Conservation (phyloP, 164 flowering plant genomes). For the Vitis riparia region DNA sequence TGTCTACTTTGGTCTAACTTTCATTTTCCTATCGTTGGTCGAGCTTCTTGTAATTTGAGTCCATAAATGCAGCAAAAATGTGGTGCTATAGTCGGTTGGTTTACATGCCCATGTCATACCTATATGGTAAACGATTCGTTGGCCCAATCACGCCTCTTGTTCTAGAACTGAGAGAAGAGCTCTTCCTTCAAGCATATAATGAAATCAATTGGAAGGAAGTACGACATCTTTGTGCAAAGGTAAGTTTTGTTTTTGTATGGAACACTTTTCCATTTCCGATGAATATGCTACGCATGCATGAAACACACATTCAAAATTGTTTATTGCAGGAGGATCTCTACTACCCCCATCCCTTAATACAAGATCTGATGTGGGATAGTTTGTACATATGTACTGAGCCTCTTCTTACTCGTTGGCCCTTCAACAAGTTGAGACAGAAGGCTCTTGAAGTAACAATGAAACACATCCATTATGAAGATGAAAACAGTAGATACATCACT, state of each 20-base stretch:
- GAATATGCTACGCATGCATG: too few species aligned
- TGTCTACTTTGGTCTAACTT: too few species aligned
- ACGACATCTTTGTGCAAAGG: constrained; percentile 8
- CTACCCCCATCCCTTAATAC: constrained; percentile 39
- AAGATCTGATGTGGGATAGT: constrained; percentile 46
- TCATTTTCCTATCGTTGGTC: too few species aligned
- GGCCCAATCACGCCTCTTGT: constrained; percentile 10
- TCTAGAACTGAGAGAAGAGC: constrained; percentile 11
- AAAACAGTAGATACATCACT: constrained; percentile 48
- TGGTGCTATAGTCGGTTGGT: too few species aligned
- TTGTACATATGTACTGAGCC: constrained; percentile 34
- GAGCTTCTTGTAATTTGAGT: too few species aligned
- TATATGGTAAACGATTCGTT: too few species aligned
- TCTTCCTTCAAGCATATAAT: not conserved
- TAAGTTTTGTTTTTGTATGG: not conserved
- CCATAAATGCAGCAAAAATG: too few species aligned
- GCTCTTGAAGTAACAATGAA: constrained; percentile 40
- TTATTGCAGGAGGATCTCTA: constrained; percentile 41
- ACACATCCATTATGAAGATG: constrained; percentile 49
- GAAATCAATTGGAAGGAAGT: not conserved
- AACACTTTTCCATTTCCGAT: too few species aligned
- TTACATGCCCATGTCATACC: too few species aligned
- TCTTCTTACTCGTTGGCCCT: constrained; percentile 40
- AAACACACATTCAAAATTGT: too few species aligned
- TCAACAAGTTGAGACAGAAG: constrained; percentile 39